phyloP scores from a whole-genome alignment of 2,329 filamentous ascomycete species.

The Saccharata proteae region DNA sequence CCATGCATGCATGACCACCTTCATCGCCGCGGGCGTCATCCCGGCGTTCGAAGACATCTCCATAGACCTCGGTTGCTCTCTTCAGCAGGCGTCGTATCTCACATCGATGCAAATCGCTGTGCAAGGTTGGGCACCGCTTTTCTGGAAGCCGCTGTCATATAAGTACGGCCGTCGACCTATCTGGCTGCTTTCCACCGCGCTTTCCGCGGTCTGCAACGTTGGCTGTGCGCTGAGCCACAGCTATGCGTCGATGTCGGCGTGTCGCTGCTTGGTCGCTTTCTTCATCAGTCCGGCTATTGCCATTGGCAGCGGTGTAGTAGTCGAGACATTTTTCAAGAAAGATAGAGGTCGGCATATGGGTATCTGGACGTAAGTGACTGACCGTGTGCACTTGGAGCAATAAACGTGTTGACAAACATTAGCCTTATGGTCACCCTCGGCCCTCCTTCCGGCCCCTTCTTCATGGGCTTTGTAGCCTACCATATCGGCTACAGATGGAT shows the following conservation, averaged over 20 bases:
- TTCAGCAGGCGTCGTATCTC: constrained; percentile 41
- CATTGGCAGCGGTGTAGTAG: constrained; percentile 45
- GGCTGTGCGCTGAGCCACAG: constrained; percentile 39
- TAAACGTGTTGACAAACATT: not conserved
- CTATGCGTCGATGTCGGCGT: constrained; percentile 39
- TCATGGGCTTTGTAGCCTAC: constrained; percentile 36
- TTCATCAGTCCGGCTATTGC: constrained; percentile 44
- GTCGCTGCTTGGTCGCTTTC: constrained; percentile 41
- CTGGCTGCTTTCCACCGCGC: constrained; percentile 39
- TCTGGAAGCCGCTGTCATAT: constrained; percentile 46
- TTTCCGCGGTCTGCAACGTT: constrained; percentile 39
- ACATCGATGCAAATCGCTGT: constrained; percentile 45
- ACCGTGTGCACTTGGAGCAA: constrained; percentile 14
- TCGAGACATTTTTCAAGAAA: constrained; percentile 45
- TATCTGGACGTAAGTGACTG: constrained; percentile 35
- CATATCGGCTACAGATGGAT: constrained; percentile 46
- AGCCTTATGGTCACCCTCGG: constrained; percentile 37
- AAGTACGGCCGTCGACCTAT: constrained; percentile 43
- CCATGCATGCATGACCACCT: constrained; percentile 46
- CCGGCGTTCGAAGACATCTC: constrained; percentile 43
- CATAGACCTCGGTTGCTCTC: constrained; percentile 34
- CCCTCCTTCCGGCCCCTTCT: constrained; percentile 30
- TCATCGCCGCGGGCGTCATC: constrained; percentile 42
- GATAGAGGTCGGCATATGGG: constrained; percentile 45
- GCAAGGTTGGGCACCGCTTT: constrained; percentile 40